Conservation (phyloP, 2,329 filamentous ascomycete genomes). For the Fusarium gaditjirri region DNA sequence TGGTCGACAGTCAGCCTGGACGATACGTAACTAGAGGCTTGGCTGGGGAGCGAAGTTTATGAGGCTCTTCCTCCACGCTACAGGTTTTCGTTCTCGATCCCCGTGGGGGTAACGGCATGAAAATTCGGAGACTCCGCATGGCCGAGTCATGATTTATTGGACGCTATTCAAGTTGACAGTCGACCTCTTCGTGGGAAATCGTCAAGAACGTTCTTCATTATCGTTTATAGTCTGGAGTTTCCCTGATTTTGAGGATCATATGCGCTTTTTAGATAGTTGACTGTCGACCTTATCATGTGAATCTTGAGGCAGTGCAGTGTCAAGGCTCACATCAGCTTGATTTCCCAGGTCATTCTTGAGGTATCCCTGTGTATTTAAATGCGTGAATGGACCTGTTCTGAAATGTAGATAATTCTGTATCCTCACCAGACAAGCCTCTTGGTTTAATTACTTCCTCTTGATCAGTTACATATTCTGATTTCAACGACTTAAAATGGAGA, state of each 20-base stretch:
- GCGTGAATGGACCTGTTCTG: no score
- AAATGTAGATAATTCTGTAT: neutral
- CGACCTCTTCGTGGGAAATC: neutral
- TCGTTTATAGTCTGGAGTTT: neutral
- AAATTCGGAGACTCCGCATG: neutral
- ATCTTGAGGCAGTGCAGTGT: neutral
- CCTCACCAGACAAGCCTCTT: neutral
- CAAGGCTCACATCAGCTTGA: neutral
- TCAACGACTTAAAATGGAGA: neutral
- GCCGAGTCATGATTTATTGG: neutral
- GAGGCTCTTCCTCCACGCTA: conserved; percentile 7
- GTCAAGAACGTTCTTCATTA: neutral
- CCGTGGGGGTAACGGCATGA: conserved; percentile 6
- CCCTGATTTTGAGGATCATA: neutral
- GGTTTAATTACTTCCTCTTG: neutral
- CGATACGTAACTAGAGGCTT: neutral
- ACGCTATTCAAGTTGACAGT: conserved; percentile 9
- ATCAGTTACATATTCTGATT: neutral
- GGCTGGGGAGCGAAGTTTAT: neutral
- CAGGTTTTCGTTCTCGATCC: neutral
- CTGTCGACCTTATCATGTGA: conserved; percentile 14
- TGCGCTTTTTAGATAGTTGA: conserved; percentile 1
- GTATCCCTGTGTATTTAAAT: neutral
- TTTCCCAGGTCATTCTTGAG: neutral
- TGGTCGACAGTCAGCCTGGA: conserved; percentile 13